These are phyloP conservation scores for Lophium mytilinum DNA, from an alignment of 495 filamentous ascomycete species.

Conservation along the genomic window DNA sequence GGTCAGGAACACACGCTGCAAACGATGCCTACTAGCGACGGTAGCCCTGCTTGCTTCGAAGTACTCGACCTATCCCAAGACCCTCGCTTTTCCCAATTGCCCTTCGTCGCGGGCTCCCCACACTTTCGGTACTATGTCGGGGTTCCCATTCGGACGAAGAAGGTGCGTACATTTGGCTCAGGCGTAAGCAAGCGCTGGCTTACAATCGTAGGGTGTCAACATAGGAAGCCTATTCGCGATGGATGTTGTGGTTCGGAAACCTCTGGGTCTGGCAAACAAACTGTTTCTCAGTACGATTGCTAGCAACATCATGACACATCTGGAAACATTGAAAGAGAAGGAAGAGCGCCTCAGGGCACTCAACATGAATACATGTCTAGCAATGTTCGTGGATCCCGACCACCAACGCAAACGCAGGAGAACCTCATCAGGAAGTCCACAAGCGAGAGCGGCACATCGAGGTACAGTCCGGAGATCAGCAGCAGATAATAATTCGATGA, in stretches of 20 bases:
- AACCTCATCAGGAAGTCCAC: neutral
- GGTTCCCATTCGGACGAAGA: conserved; percentile 15
- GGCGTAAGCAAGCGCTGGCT: too few relatives aligned
- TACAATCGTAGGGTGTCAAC: conserved; percentile 1
- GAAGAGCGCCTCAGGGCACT: conserved; percentile 4
- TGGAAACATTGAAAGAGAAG: conserved; percentile 16
- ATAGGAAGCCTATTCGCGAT: conserved; percentile 15
- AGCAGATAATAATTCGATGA: neutral
- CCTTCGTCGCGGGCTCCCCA: conserved; percentile 7
- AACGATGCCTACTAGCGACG: conserved; percentile 1
- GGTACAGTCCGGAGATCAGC: neutral
- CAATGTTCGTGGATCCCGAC: conserved; percentile 14
- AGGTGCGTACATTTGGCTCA: neutral
- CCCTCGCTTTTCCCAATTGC: conserved; percentile 8
- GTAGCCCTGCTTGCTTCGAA: conserved; percentile 9
- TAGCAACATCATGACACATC: conserved; percentile 14
- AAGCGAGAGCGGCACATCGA: neutral
- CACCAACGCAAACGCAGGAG: conserved; percentile 3
- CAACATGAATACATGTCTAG: conserved; percentile 16
- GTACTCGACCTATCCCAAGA: conserved; percentile 10
- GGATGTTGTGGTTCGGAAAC: conserved; percentile 5
- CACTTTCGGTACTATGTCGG: conserved; percentile 16
- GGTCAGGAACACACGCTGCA: conserved; percentile 10
- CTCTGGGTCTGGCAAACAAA: neutral
- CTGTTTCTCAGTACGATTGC: conserved; percentile 7